Evolutionary conservation across 495 filamentous ascomycete species (phyloP).

Genomic region (Penicillium chermesinum): DNA sequence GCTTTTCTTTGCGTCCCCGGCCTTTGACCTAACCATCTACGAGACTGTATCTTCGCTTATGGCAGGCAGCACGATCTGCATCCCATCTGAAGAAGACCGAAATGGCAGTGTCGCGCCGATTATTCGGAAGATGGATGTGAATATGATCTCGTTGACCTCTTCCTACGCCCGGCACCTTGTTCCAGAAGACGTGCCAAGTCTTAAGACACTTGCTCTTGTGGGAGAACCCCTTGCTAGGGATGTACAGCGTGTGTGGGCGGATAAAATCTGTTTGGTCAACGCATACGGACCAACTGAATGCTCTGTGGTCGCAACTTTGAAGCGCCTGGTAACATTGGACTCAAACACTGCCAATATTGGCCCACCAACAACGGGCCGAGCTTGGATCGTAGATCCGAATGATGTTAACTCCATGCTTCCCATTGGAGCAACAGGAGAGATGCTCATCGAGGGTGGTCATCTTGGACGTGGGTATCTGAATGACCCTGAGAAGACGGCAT

Average conservation of each 20-base stretch:
- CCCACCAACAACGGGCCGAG: background rate
- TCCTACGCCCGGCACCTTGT: conserved; percentile 30
- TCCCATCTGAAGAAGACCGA: background rate
- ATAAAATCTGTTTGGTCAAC: background rate
- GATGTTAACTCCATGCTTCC: conserved; percentile 31
- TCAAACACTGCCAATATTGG: background rate
- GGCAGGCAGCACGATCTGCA: background rate
- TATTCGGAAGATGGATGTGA: conserved; percentile 7
- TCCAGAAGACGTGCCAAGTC: conserved; percentile 21
- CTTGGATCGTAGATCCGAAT: conserved; percentile 35
- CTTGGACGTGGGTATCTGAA: conserved; percentile 39
- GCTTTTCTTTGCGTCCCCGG: background rate
- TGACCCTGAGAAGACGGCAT: conserved; percentile 29
- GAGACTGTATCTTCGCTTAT: background rate
- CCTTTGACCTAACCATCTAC: background rate
- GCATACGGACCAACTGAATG: background rate
- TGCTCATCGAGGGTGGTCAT: conserved; percentile 40
- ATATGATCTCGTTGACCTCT: conserved; percentile 33
- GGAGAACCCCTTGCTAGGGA: conserved; percentile 11
- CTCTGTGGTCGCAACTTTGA: background rate
- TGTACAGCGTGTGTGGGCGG: conserved; percentile 6
- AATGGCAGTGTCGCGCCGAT: conserved; percentile 13
- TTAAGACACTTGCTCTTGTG: conserved; percentile 10
- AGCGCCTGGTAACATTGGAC: background rate
- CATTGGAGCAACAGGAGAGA: conserved; percentile 40